Base-by-base conservation (phyloP, 2,329 filamentous ascomycete genomes). In the Trichoderma citrinoviride region DNA sequence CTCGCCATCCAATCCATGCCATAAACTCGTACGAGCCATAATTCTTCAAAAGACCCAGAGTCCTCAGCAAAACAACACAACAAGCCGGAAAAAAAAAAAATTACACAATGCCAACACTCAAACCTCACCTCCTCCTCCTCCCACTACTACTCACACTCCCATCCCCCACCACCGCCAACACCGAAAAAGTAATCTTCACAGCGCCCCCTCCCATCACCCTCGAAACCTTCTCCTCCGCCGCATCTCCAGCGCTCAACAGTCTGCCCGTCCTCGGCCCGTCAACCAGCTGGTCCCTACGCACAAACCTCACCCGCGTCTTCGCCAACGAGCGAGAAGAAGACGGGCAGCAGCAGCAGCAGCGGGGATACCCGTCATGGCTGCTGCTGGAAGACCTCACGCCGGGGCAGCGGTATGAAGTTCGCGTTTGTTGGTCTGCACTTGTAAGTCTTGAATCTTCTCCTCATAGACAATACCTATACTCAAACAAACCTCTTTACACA, bases 391-490 rank as follows among this genome's bases (percentile, higher is more conserved):
- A 83, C 40, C 81, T 99, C 62, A 82, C 78, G n/a, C 83, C 86
- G 41, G 86, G 87, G 12, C 89, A 90, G 72, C 85, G 93, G 69
- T 97, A 98, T 81, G 95, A 99, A 80, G 85, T 96, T 55, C 88
- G 95, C 62, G 83, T 97, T 66, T 98, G 94, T 79, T 99, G 94
- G 93, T 84, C 92, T 66, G 95, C 95, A 46, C 95, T 90, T 67
- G 94, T 97, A 83, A 78, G 90, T 83, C 5, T n/a, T n/a, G 3
- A 12, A 37, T 14, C 10, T n/a, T 5, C 15, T n/a, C 37, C 40
- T 6, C 43, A 8, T 41, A n/a, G 23, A 23, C n/a, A 46, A 8
- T n/a, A n/a, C n/a, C n/a, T n/a, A n/a, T n/a, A n/a, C 19, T 8
- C 25, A 17, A 21, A 29, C 40, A 3, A n/a, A n/a, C 5, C 23